Evolutionary conservation across 1,139 yeast species (phyloP), one percentile per base, ranked within the genome.

Genomic region (Meyerozyma carpophila): DNA sequence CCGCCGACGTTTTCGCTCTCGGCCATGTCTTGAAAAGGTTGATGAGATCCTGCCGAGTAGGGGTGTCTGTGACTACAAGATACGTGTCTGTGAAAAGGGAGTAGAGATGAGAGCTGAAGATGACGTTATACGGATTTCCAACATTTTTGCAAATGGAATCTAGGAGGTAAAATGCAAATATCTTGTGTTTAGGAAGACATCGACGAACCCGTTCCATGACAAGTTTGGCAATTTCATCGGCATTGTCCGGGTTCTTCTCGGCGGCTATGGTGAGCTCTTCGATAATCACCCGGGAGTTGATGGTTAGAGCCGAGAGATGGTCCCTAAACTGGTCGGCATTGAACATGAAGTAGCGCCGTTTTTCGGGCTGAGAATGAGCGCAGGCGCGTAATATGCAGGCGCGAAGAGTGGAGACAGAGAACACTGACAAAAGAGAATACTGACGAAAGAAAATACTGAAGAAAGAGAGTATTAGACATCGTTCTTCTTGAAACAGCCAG

Each of bases 141-240:
- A 71, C 60, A 53, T 64, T 70, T 51, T 72, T 72, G 51, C 70
- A 61, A 20, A 73, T 68, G 36, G 72, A 66, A 54, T 73, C 77
- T 54, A 73, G 51, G 39, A 72, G 54, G 50, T 73, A 73, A 42
- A 73, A 59, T 14, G 68, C 57, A 47, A 51, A 64, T 31, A 73
- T 57, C 52, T 71, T 72, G 50, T 68, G 62, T 43, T 66, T 67
- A 14, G 77, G 77, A 16, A 68, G 56, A 42, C 70, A 64, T 45
- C 59, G 66, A 43, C 53, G 55, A 42, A 73, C 65, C 38, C 76
- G 57, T 24, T 58, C 58, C 44, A 68, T 73, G 14, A 71, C 58
- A 44, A 63, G 50, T 14, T 55, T 61, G 14, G 62, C 65, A 14
- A 73, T 70, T 26, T 53, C 61, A 41, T 55, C 53, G 37, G 74